Base-by-base conservation (phyloP, 352 stramenopile species). In the Phytophthora pseudosyringae region DNA sequence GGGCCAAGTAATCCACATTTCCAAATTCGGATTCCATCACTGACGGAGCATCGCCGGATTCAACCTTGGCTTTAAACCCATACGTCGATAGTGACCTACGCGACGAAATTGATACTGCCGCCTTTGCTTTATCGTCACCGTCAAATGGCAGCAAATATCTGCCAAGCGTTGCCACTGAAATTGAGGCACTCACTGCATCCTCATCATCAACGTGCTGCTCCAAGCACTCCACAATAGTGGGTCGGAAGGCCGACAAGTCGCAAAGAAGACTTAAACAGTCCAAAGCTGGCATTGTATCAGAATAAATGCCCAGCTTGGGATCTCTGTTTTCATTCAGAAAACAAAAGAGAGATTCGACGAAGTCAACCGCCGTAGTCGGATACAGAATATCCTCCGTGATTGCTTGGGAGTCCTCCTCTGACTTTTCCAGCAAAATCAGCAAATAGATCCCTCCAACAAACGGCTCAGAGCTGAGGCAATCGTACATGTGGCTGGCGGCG, bases 291-390 rank as follows among this genome's bases (percentile, higher is more conserved):
- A 91, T 63, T 9, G 86, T 94, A 59, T 94, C 86, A 1, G 72
- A 88, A 64, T 94, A 94, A 53, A 94, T 84, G 6, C 80, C 80
- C 1, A 91, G 60, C 1, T 81, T 82, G 3, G 83, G 86, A 38
- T 94, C 80, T 35, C 79, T 77, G 36, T 93, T 94, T 49, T 91
- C 82, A 47, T 93, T 89, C 39, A 94, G 54, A 56, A 94, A 94
- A 40, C 82, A 63, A 47, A 94, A 91, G 5, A 94, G 61, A 3
- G 75, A 66, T 50, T 86, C 75, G 3, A 94, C 48, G 39, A 94
- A 91, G 18, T 82, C 76, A 32, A 78, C 57, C 4, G 80, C 76
- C 6, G 78, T 85, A 12, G 64, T 74, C 1, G 83, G 77, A 31
- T 88, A 88, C 28, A 93, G 38, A 16, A 63, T 78, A n/a, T 86